Evolutionary conservation across 2,329 filamentous ascomycete species (phyloP), one percentile per base, ranked within the genome.

Genomic region (Paecilomyces formosus): DNA sequence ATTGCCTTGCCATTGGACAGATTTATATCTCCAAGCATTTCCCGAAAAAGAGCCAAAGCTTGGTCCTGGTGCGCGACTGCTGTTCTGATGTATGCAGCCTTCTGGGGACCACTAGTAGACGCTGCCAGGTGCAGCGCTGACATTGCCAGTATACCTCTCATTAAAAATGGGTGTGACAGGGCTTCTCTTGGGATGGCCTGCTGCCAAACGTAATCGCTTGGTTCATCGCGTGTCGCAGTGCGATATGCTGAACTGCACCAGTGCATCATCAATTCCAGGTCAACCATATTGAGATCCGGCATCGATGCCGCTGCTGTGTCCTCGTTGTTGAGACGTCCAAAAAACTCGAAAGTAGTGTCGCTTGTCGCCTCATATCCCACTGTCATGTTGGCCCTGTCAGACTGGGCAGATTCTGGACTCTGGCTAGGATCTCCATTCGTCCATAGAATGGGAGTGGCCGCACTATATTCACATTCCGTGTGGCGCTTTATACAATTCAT

Each of bases 251-350:
- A 60, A 57, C 71, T 72, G 55, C 69, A 72, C 72, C 72, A 73
- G 18, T 73, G 70, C 63, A 73, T 68, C 62, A 75, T 76, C 26
- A 78, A 70, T 62, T 78, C 79, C 54, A 75, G 65, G 59, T 81
- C 75, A 51, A 76, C 69, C 22, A 80, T 62, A 57, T 79, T 78
- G 8, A 80, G 65, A 33, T 75, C 71, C 13, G 72, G 64, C 3
- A 64, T 58, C n/a, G 61, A 55, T 22, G 58, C 55, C n/a, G 57
- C 57, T 7, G 61, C 30, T 30, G 50, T 49, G 35, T 55, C 50
- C 8, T 62, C 59, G 6, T 30, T 31, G 28, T 15, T 33, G n/a
- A 57, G 21, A 5, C 28, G 24, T 15, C 28, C 21, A 33, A 53
- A 39, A 18, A 57, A 58, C 39, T 26, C 60, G 61, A 28, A 62